Percentiles rank a stretch among this genome's conserved stretches.
These are phyloP conservation scores for Sclerotinia trifoliorum DNA, from an alignment of 2,329 filamentous ascomycete genomes.

Conservation along the genomic window DNA sequence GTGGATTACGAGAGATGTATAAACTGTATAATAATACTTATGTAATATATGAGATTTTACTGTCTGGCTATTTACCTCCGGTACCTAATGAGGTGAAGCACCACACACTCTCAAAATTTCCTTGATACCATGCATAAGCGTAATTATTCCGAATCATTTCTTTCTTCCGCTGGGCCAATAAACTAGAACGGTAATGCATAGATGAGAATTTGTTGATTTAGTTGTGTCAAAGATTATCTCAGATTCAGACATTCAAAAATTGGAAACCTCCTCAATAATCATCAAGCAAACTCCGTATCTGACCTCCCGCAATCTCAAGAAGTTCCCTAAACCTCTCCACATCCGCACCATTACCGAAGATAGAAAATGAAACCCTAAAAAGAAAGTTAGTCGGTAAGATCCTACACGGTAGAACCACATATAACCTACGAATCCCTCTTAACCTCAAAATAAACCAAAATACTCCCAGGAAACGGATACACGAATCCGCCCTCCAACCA, in stretches of 20 bases:
- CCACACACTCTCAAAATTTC: no score
- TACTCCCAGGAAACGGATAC: background rate
- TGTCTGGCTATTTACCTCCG: no score
- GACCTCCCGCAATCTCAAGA: background rate
- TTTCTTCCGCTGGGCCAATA: no score
- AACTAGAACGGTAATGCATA: no score
- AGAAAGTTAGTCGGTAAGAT: background rate
- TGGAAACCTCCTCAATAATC: no score
- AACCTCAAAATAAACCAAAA: constrained; percentile 4
- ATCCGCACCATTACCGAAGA: background rate
- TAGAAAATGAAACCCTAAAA: background rate
- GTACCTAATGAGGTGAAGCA: no score
- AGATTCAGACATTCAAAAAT: no score
- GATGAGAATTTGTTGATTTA: no score
- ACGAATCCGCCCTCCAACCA: background rate
- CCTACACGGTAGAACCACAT: background rate
- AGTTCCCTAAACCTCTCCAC: background rate
- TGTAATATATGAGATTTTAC: background rate
- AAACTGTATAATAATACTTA: background rate
- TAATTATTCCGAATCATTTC: no score
- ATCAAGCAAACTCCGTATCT: background rate
- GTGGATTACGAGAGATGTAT: background rate
- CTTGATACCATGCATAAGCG: no score
- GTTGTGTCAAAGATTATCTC: no score
- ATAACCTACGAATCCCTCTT: background rate